phyloP scores from a whole-genome alignment of 495 filamentous ascomycete species.

The Lasiosphaeria miniovina region DNA sequence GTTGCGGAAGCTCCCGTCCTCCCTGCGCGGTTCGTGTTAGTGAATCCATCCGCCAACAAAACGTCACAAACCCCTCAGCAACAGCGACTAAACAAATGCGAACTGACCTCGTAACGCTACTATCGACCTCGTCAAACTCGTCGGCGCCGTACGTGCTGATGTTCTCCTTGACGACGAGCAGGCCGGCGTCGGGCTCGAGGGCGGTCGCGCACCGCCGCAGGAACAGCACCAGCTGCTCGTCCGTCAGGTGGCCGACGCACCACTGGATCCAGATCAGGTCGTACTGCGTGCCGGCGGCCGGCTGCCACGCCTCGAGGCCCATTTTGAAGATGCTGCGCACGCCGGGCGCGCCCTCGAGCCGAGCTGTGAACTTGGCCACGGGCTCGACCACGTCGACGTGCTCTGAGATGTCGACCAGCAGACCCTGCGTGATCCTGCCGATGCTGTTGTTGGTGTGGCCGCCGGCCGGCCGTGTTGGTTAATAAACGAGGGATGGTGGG shows the following conservation, averaged over 20 bases:
- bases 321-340: constrained; percentile 65
- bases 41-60: neutral
- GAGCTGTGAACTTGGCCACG: constrained; percentile 55
- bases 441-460: constrained; percentile 34
- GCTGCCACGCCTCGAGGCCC: constrained; percentile 74
- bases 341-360: constrained; percentile 38
- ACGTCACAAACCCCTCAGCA: neutral
- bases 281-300: constrained; percentile 50
- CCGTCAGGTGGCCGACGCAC: constrained; percentile 91
- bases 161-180: constrained; percentile 88
- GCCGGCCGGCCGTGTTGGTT: neutral
- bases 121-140: constrained; percentile 74
- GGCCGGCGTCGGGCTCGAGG: constrained; percentile 44
- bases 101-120: constrained; percentile 65
- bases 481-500: neutral
- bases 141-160: constrained; percentile 61
- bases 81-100: neutral
- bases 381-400: constrained; percentile 52
- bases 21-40: constrained; percentile 35
- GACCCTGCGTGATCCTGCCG: constrained; percentile 52
- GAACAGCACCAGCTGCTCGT: constrained; percentile 67
- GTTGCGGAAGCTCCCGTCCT: constrained; percentile 63
- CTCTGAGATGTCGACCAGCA: constrained; percentile 23
- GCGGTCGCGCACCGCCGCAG: constrained; percentile 58
- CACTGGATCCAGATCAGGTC: constrained; percentile 77